These are phyloP conservation scores for Cystobasidium pallidum DNA, from an alignment of 1,284 basidiomycete genomes.

Conservation along the genomic window DNA sequence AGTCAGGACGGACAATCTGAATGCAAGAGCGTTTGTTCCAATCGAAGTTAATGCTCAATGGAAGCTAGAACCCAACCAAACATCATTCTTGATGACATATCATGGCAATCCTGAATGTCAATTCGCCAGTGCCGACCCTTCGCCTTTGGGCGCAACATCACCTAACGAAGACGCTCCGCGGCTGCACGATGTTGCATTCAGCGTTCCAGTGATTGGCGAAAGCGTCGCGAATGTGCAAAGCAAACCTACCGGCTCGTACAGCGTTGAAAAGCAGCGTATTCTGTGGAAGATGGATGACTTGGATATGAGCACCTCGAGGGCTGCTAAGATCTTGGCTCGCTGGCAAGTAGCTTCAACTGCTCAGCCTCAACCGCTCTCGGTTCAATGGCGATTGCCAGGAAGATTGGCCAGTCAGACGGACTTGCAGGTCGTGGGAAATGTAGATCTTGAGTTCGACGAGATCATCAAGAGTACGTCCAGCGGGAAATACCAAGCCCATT, in stretches of 20 bases:
- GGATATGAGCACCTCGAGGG: conserved; percentile 47
- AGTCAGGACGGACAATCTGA: conserved; percentile 57
- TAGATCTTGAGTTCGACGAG: conserved; percentile 27
- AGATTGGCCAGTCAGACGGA: conserved; percentile 57
- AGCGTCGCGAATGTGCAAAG: conserved; percentile 60
- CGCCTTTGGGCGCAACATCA: conserved; percentile 47
- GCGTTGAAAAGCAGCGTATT: conserved; percentile 56
- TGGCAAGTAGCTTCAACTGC: conserved; percentile 51
- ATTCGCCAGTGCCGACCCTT: conserved; percentile 29
- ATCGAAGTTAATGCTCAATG: conserved; percentile 60
- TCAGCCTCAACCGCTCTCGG: conserved; percentile 56
- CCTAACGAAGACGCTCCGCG: neutral
- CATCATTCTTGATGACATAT: conserved; percentile 61
- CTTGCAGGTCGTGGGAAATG: conserved; percentile 47
- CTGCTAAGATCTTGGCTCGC: conserved; percentile 60
- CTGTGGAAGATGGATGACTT: conserved; percentile 57
- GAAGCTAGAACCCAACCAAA: conserved; percentile 61
- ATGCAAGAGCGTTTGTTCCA: conserved; percentile 56
- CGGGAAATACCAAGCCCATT: conserved; percentile 41
- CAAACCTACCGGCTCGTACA: conserved; percentile 60
- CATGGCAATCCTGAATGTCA: conserved; percentile 52
- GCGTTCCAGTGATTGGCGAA: conserved; percentile 56
- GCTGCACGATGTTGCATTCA: conserved; percentile 56
- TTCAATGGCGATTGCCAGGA: conserved; percentile 59
- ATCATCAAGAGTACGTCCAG: conserved; percentile 35